Conservation (phyloP, 140 eudicot species). For the Cichorium intybus region DNA sequence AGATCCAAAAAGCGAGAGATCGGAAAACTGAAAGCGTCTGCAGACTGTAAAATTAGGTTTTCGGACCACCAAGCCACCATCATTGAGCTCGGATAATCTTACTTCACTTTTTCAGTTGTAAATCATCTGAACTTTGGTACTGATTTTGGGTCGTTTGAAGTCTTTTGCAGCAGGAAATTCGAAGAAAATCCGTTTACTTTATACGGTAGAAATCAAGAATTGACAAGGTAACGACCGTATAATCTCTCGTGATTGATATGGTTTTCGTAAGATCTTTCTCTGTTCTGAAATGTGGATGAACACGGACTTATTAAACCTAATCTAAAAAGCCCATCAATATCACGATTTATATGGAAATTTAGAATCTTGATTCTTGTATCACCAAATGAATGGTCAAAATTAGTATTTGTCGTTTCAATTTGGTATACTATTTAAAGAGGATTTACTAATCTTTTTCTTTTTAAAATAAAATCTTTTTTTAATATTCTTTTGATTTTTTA, state of each 20-base stretch:
- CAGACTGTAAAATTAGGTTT: slow-evolving; percentile 14
- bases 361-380: not conserved
- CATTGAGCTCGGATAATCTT: slow-evolving; percentile 17
- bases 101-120: slow-evolving; percentile 2
- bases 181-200: slow-evolving; percentile 8
- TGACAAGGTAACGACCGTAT: slow-evolving; percentile 2
- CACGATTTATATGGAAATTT: slow-evolving; percentile 7
- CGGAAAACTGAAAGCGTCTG: slow-evolving; percentile 19
- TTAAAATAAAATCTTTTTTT: no score
- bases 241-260: not conserved
- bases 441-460: no score
- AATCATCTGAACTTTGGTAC: slow-evolving; percentile 2
- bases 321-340: slow-evolving; percentile 7
- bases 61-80: slow-evolving; percentile 9
- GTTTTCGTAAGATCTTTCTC: not conserved
- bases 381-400: slow-evolving; percentile 14
- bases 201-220: not conserved
- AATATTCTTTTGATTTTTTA: no score
- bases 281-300: slow-evolving; percentile 20
- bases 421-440: not conserved
- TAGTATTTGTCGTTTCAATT: slow-evolving; percentile 6
- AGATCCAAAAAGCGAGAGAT: slow-evolving; percentile 24
- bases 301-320: slow-evolving; percentile 10
- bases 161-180: not conserved
- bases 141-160: not conserved